Conservation (phyloP, 352 stramenopile genomes). For the Pseudoperonospora humuli region DNA sequence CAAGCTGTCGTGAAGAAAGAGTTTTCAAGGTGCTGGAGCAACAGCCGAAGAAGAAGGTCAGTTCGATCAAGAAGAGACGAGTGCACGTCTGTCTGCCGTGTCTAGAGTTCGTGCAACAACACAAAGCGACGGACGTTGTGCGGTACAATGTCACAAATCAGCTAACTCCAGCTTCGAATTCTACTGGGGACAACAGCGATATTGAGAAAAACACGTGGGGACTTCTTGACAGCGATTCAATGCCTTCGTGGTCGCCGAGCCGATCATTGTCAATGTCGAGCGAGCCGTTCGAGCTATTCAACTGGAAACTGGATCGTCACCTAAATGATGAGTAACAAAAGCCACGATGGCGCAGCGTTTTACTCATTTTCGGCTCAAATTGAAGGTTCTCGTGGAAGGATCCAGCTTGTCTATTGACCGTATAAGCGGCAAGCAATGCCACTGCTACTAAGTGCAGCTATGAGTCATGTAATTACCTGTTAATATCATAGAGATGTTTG, state of each 20-base stretch:
- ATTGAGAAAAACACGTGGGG: conserved; percentile 17
- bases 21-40: conserved; percentile 12
- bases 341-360: not conserved
- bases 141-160: conserved; percentile 7
- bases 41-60: conserved; percentile 17
- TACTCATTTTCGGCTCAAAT: not conserved
- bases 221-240: conserved; percentile 16
- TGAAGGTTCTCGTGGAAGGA: too few relatives aligned
- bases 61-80: conserved; percentile 12
- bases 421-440: too few relatives aligned
- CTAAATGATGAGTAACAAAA: not conserved
- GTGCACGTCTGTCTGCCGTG: conserved; percentile 20
- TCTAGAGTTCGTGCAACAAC: conserved; percentile 17
- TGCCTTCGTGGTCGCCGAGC: conserved; percentile 20
- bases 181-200: conserved; percentile 6
- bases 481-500: too few relatives aligned
- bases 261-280: conserved; percentile 24
- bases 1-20: conserved; percentile 18
- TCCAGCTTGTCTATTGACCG: too few relatives aligned
- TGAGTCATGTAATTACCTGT: too few relatives aligned
- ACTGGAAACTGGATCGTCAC: conserved; percentile 5
- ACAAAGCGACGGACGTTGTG: conserved; percentile 19
- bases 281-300: conserved; percentile 21
- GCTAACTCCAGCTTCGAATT: conserved; percentile 18
- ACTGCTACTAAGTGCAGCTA: too few relatives aligned